These are phyloP conservation scores for Hanseniaspora lindneri DNA, from an alignment of 805 yeast species.

Conservation along the genomic window DNA sequence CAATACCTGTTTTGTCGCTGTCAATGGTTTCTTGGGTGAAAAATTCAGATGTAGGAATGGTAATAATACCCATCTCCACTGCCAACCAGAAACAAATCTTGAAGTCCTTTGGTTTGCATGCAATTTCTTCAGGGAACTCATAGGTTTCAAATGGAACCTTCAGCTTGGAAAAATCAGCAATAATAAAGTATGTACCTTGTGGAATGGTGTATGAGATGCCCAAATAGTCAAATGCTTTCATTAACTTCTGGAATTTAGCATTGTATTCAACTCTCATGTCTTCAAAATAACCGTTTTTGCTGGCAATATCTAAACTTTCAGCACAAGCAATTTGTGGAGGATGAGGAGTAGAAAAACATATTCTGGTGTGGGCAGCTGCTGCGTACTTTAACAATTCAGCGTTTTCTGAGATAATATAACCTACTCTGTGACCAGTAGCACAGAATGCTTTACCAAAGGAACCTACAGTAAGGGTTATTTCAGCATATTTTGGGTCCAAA, in stretches of 20 bases:
- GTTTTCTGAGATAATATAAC: conserved; percentile 78
- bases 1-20: conserved; percentile 62
- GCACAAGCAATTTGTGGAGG: conserved; percentile 91
- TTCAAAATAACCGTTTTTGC: conserved; percentile 52
- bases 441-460: conserved; percentile 97
- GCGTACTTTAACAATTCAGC: conserved; percentile 71
- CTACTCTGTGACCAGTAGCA: conserved; percentile 99
- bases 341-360: conserved; percentile 81
- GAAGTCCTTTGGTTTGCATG: conserved; percentile 68
- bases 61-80: conserved; percentile 83
- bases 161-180: conserved; percentile 77
- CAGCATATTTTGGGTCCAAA: conserved; percentile 63
- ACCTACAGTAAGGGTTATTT: conserved; percentile 79
- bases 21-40: conserved; percentile 57
- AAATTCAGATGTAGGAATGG: conserved; percentile 76
- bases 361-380: conserved; percentile 83
- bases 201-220: conserved; percentile 82
- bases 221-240: conserved; percentile 69
- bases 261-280: conserved; percentile 55
- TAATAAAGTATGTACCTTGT: conserved; percentile 85
- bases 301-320: conserved; percentile 55
- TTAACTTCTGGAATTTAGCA: conserved; percentile 61
- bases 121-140: conserved; percentile 57
- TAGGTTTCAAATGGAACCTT: conserved; percentile 59
- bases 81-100: conserved; percentile 85